Conservation (phyloP, 192 early-diverging fungal species). For the Podila epicladia region DNA sequence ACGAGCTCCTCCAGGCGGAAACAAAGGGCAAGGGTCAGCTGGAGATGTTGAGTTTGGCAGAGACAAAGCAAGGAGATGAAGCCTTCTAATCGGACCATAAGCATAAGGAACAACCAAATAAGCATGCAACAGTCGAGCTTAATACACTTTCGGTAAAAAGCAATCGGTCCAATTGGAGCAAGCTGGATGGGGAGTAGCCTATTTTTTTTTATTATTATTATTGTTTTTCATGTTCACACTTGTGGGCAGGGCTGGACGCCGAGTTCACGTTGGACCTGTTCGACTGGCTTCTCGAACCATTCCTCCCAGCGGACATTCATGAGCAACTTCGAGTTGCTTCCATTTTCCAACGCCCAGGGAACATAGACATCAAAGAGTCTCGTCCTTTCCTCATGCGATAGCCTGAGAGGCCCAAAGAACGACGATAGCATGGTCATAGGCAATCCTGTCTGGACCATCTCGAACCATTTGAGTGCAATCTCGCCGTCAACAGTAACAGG, state of each 20-base stretch:
- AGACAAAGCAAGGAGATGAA: slow-evolving; percentile 76
- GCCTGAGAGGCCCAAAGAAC: slow-evolving; percentile 81
- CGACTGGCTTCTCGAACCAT: slow-evolving; percentile 71
- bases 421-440: slow-evolving; percentile 89
- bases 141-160: too few relatives aligned
- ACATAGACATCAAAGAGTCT: slow-evolving; percentile 77
- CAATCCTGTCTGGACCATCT: slow-evolving; percentile 90
- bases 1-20: slow-evolving; percentile 86
- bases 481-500: slow-evolving; percentile 87
- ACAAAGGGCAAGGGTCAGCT: slow-evolving; percentile 90
- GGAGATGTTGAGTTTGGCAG: slow-evolving; percentile 85
- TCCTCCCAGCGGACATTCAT: slow-evolving; percentile 95
- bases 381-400: slow-evolving; percentile 66
- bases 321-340: slow-evolving; percentile 72
- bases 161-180: too few relatives aligned
- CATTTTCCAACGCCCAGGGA: slow-evolving; percentile 95
- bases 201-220: not conserved
- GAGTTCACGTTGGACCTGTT: slow-evolving; percentile 78
- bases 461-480: slow-evolving; percentile 95
- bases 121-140: not conserved
- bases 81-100: slow-evolving; percentile 51
- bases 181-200: not conserved
- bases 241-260: slow-evolving; percentile 63
- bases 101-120: not conserved
- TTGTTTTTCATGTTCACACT: slow-evolving; percentile 3